These are phyloP conservation scores for Polygonum maritimum DNA, from an alignment of 148 eudicot genomes.

Conservation along the genomic window DNA sequence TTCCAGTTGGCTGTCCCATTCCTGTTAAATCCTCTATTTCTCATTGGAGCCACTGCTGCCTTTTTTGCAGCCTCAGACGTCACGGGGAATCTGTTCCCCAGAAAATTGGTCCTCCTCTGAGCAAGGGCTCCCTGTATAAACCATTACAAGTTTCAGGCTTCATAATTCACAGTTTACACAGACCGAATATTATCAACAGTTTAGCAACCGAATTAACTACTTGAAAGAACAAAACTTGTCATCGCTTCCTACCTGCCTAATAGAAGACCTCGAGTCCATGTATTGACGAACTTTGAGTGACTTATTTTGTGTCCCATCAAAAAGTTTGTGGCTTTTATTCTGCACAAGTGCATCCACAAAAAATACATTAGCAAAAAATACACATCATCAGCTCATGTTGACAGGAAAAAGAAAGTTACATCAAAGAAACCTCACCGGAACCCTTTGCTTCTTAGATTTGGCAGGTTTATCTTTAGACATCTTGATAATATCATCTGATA, in stretches of 20 bases:
- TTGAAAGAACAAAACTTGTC: not conserved
- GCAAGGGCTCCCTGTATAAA: constrained; percentile 64
- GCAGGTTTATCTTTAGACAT: constrained; percentile 53
- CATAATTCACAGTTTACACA: not conserved
- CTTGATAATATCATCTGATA: constrained; percentile 88
- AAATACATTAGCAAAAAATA: not conserved
- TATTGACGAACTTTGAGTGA: constrained; percentile 44
- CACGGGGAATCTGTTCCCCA: constrained; percentile 55
- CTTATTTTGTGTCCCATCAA: constrained; percentile 46
- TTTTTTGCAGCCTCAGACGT: constrained; percentile 70
- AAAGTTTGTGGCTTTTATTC: constrained; percentile 44
- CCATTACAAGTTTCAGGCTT: not conserved
- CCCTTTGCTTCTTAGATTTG: constrained; percentile 57
- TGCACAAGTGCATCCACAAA: constrained; percentile 29
- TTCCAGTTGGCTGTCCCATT: constrained; percentile 42
- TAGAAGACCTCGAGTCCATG: constrained; percentile 64
- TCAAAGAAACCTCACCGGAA: constrained; percentile 36
- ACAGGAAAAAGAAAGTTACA: not conserved
- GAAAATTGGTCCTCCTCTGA: constrained; percentile 68
- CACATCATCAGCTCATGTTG: not conserved
- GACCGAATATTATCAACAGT: not conserved
- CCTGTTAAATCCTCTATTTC: constrained; percentile 36
- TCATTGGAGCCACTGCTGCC: constrained; percentile 49
- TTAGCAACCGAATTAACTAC: not conserved
- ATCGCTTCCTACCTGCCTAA: constrained; percentile 57